These are phyloP conservation scores for Flaveria linearis DNA, from an alignment of 129 eudicot genomes.

Conservation along the genomic window DNA sequence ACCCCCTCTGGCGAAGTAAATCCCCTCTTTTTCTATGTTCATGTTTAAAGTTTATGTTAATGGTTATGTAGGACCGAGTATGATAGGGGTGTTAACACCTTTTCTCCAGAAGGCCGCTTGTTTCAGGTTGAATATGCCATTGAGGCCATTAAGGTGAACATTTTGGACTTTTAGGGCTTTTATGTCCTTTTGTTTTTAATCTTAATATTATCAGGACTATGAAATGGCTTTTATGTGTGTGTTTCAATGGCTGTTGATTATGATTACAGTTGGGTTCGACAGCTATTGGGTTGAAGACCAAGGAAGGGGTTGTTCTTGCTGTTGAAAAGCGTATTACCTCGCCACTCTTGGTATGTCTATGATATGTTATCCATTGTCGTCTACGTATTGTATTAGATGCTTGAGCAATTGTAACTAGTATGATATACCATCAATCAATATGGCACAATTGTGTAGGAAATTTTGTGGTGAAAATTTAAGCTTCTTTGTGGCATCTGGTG, in stretches of 20 bases:
- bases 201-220: too few species aligned
- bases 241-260: background rate
- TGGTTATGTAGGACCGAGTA: constrained; percentile 76
- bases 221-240: too few species aligned
- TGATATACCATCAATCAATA: background rate
- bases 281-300: constrained; percentile 84
- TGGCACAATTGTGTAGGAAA: background rate
- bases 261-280: constrained; percentile 76
- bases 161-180: background rate
- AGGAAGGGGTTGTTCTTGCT: constrained; percentile 90
- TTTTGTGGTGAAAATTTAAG: too few species aligned
- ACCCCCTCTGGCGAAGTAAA: too few species aligned
- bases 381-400: too few species aligned
- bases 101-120: constrained; percentile 96
- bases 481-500: background rate
- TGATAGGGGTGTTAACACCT: constrained; percentile 93
- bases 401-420: background rate
- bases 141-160: constrained; percentile 82
- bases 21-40: too few species aligned
- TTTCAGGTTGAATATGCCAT: constrained; percentile 98
- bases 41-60: background rate
- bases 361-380: too few species aligned
- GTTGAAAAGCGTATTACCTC: constrained; percentile 92
- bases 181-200: background rate
- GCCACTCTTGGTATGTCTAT: constrained; percentile 26